Percentiles rank a stretch among this genome's conserved stretches.
phyloP scores from a whole-genome alignment of 2,329 filamentous ascomycete species.

The Colletotrichum lupini region DNA sequence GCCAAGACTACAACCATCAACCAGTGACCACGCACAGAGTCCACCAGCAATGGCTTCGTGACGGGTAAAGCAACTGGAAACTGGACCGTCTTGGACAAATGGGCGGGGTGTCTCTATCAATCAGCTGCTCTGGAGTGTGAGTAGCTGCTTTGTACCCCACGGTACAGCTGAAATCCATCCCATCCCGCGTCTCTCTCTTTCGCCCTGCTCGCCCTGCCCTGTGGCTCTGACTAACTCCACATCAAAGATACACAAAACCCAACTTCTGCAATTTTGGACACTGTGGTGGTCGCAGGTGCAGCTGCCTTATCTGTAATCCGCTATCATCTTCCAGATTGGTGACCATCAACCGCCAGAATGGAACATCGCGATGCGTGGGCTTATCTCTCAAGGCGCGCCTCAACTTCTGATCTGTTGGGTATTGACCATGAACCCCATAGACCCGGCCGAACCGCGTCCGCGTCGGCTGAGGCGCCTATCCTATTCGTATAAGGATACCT shows the following conservation, averaged over 20 bases:
- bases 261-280: background rate
- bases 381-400: background rate
- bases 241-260: slow-evolving; percentile 11
- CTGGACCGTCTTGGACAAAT: background rate
- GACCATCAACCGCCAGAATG: background rate
- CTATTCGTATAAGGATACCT: no score
- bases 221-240: background rate
- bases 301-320: background rate
- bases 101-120: background rate
- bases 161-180: background rate
- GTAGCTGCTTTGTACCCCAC: background rate
- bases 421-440: no score
- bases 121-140: background rate
- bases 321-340: background rate
- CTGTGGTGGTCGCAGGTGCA: background rate
- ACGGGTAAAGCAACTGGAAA: background rate
- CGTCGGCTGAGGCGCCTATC: no score
- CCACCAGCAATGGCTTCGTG: no score
- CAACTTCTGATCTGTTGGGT: no score
- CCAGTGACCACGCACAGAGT: background rate
- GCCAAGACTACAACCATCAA: background rate
- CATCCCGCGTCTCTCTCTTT: background rate
- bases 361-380: no score
- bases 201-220: slow-evolving; percentile 3
- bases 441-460: no score